Evolutionary conservation across 179 eudicot species (phyloP).

Genomic region (Spinacia oleracea): DNA sequence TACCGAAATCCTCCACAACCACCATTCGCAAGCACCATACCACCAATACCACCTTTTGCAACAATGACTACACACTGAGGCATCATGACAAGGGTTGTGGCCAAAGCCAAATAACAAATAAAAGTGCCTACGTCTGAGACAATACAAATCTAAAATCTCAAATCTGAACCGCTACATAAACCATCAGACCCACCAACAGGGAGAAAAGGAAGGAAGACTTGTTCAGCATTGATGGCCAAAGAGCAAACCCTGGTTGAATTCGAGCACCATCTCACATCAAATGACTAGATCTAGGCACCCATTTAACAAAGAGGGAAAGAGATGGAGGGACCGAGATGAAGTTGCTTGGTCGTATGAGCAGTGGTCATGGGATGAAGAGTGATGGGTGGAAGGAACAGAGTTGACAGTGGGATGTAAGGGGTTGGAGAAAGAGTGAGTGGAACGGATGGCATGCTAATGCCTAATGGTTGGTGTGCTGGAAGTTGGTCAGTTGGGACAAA

Average conservation of each 20-base stretch:
- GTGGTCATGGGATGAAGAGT: background rate
- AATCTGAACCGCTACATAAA: background rate
- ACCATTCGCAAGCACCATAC: background rate
- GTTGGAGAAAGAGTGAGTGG: background rate
- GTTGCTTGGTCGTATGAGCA: background rate
- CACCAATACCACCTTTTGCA: too few species aligned
- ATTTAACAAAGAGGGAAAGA: background rate
- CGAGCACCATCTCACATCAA: background rate
- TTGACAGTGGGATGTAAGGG: background rate
- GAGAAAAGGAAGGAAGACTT: background rate
- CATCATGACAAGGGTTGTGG: background rate
- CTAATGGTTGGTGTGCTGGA: too few species aligned
- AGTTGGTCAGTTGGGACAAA: too few species aligned
- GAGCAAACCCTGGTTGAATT: background rate
- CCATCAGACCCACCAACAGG: background rate
- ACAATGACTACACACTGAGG: background rate
- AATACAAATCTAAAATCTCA: too few species aligned
- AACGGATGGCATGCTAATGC: too few species aligned
- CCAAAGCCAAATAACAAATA: background rate
- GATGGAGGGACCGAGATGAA: background rate
- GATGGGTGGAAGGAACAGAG: background rate
- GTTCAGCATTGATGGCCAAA: background rate
- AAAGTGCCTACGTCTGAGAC: background rate
- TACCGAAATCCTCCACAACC: background rate
- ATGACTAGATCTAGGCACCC: background rate